phyloP scores from a whole-genome alignment of 805 yeast species.

The Isabelozyma gotoi region DNA sequence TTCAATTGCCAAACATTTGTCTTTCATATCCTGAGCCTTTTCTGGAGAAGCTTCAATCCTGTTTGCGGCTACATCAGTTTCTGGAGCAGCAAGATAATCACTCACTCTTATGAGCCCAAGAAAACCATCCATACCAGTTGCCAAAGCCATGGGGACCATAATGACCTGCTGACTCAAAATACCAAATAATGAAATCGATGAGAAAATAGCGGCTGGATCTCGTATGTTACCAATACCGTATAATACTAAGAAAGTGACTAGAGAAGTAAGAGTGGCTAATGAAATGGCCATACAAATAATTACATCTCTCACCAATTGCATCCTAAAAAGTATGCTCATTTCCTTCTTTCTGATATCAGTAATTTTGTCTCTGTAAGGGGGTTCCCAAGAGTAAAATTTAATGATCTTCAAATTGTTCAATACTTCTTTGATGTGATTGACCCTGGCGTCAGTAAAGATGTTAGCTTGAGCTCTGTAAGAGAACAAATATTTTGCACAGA shows the following conservation, averaged over 20 bases:
- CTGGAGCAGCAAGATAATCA: constrained; percentile 44
- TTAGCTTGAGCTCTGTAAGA: constrained; percentile 52
- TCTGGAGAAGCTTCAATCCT: constrained; percentile 17
- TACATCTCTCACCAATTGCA: constrained; percentile 61
- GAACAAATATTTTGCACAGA: constrained; percentile 50
- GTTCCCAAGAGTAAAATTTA: constrained; percentile 87
- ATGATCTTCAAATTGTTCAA: constrained; percentile 73
- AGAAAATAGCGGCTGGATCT: constrained; percentile 58
- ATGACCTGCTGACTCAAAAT: constrained; percentile 57
- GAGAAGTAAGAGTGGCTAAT: constrained; percentile 65
- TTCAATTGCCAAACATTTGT: constrained; percentile 42
- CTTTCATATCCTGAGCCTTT: constrained; percentile 13
- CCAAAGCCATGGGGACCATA: constrained; percentile 63
- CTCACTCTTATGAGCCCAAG: constrained; percentile 59
- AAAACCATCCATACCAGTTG: constrained; percentile 63
- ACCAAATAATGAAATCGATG: constrained; percentile 65
- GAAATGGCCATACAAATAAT: constrained; percentile 63
- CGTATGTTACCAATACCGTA: constrained; percentile 23
- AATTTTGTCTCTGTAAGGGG: constrained; percentile 60
- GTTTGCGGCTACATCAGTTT: constrained; percentile 21
- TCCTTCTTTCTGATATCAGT: constrained; percentile 57
- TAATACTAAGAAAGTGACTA: constrained; percentile 44
- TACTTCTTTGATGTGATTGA: constrained; percentile 69
- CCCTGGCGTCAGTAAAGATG: constrained; percentile 67
- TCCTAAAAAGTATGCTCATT: constrained; percentile 52